Base-by-base conservation (phyloP, 495 filamentous ascomycete genomes). In the Penicillium argentinense region DNA sequence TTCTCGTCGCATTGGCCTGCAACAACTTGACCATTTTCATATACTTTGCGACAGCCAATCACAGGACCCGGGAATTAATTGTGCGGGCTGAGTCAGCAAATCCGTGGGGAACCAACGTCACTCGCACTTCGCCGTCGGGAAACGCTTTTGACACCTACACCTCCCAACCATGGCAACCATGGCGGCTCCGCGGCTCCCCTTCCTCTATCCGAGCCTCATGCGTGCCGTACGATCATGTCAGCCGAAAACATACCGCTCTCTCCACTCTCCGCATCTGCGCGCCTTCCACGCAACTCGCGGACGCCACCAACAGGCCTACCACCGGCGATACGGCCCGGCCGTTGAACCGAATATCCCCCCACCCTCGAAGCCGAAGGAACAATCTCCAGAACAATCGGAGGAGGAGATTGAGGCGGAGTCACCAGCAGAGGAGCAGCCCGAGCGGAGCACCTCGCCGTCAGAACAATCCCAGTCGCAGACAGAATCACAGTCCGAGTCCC, bases 121-220 rank as follows among this genome's bases (percentile, higher is more conserved):
- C 48, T 49, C 9, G 18, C 16, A 51, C 19, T 56, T 53, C 54
- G 41, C 48, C 58, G 47, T 33, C 54, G 54, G 54, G 47, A 58
- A 57, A 56, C 39, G 46, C 30, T 46, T 40, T 48, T 49, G 26
- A 38, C 32, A 32, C 23, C 51, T 45, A 28, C 41, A 39, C 30
- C 28, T 42, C 21, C 33, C 40, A 49, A 62, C 51, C 50, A n/a
- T n/a, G n/a, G n/a, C 41, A 42, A 49, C 39, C 44, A 92, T 92
- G 88, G 79, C 85, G 39, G 73, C 79, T 8, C 72, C 73, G 38
- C 75, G 87, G 54, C 73, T 92, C 24, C 81, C 81, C 3, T 90
- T 91, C 56, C 75, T 91, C 12, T 91, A 90, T 55, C 86, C 87
- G 26, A 80, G 86, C 51, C 66, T 88, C 36, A 85, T 83, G 45